Conservation (phyloP, 2,329 filamentous ascomycete genomes). For the Botrytis fabae region DNA sequence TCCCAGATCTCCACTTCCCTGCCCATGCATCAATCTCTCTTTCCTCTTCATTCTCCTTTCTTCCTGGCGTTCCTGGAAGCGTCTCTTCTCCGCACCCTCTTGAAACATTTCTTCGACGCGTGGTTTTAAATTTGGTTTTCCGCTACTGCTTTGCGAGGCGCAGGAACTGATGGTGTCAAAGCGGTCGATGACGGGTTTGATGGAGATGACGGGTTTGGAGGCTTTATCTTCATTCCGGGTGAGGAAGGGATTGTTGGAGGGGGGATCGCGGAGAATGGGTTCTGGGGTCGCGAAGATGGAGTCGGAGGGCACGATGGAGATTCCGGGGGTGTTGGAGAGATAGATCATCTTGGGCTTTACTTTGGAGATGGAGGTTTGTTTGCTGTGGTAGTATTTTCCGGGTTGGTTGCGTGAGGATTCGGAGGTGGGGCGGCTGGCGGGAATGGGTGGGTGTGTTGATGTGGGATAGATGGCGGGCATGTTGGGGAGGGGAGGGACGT, state of each 20-base stretch:
- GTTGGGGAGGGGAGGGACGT: slow-evolving; percentile 1
- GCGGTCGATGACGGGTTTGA: slow-evolving; percentile 15
- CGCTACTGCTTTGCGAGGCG: background rate
- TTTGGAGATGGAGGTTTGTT: slow-evolving; percentile 22
- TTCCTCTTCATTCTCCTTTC: background rate
- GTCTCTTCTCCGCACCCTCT: background rate
- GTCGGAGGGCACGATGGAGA: slow-evolving; percentile 14
- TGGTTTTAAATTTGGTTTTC: background rate
- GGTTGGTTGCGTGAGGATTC: background rate
- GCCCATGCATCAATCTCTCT: background rate
- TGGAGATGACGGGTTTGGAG: background rate
- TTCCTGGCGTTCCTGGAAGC: background rate
- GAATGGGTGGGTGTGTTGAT: background rate
- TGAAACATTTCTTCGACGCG: background rate
- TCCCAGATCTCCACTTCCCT: background rate
- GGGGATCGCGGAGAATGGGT: background rate
- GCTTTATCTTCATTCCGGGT: background rate
- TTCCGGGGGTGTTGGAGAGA: slow-evolving; percentile 14
- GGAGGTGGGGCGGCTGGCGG: background rate
- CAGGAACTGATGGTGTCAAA: slow-evolving; percentile 4
- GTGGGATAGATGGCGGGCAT: slow-evolving; percentile 4
- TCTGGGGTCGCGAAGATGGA: background rate
- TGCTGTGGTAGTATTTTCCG: background rate
- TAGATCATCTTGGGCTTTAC: slow-evolving; percentile 23
- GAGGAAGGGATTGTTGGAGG: background rate